Conservation (phyloP, 2,329 filamentous ascomycete species). For the Eutypella sp. region DNA sequence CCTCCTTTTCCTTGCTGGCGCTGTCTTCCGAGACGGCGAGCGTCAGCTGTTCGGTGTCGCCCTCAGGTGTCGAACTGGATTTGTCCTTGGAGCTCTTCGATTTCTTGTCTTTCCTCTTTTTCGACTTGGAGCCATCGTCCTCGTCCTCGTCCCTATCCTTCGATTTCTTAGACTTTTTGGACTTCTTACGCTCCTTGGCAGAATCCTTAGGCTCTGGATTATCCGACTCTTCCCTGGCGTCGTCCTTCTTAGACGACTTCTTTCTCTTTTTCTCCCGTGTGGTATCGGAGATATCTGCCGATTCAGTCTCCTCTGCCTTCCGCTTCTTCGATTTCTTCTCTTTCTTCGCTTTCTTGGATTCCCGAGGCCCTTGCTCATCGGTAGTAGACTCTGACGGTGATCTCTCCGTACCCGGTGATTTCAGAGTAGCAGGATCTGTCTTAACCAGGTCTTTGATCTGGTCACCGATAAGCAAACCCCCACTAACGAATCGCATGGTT, state of each 20-base stretch:
- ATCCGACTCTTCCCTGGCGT: conserved; percentile 12
- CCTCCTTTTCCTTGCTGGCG: conserved; percentile 29
- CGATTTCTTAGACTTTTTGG: conserved; percentile 19
- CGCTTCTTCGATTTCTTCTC: conserved; percentile 39
- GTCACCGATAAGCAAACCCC: conserved; percentile 64
- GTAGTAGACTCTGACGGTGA: conserved; percentile 17
- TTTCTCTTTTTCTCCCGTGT: conserved; percentile 32
- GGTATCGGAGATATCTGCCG: conserved; percentile 29
- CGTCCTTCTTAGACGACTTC: conserved; percentile 25
- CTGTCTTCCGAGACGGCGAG: conserved; percentile 8
- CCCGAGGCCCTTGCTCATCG: conserved; percentile 15
- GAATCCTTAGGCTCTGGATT: conserved; percentile 23
- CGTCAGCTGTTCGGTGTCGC: conserved; percentile 18
- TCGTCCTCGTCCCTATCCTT: conserved; percentile 18
- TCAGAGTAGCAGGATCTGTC: conserved; percentile 2
- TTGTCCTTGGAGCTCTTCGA: conserved; percentile 27
- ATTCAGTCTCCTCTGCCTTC: conserved; percentile 30
- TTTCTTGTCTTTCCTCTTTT: conserved; percentile 24
- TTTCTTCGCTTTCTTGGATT: conserved; percentile 31
- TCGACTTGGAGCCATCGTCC: conserved; percentile 15
- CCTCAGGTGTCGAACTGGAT: conserved; percentile 28
- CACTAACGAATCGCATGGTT: conserved; percentile 77
- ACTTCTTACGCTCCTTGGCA: conserved; percentile 26
- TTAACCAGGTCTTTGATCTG: conserved; percentile 44
- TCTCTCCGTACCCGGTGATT: conserved; percentile 8